Conservation (phyloP, 2,329 filamentous ascomycete genomes). For the Colletotrichum euphorbiae region DNA sequence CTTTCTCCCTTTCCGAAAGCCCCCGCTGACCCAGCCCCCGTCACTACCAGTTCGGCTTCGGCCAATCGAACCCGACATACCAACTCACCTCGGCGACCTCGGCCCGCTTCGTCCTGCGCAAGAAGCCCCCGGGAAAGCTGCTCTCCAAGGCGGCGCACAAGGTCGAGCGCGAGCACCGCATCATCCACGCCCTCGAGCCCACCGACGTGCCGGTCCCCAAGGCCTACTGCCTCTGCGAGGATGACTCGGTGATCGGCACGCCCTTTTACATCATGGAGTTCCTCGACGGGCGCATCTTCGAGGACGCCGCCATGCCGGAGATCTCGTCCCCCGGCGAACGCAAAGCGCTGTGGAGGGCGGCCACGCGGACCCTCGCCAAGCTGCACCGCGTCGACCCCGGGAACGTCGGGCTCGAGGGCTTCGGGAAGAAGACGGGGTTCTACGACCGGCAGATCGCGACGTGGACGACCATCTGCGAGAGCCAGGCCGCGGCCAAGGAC, state of each 20-base stretch:
- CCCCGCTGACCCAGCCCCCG: neutral
- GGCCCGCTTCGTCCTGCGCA: slow-evolving; percentile 87
- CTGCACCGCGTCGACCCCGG: slow-evolving; percentile 81
- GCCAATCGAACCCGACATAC: slow-evolving; percentile 98
- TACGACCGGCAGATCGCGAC: slow-evolving; percentile 89
- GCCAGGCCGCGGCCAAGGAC: slow-evolving; percentile 81
- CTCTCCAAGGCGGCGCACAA: slow-evolving; percentile 95
- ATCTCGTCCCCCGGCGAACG: slow-evolving; percentile 74
- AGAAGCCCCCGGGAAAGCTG: slow-evolving; percentile 96
- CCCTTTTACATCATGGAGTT: slow-evolving; percentile 99
- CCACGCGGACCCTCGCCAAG: slow-evolving; percentile 83
- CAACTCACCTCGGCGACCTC: slow-evolving; percentile 81
- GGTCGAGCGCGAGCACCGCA: slow-evolving; percentile 94
- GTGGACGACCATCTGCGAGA: slow-evolving; percentile 80
- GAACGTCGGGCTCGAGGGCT: slow-evolving; percentile 75
- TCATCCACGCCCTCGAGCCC: slow-evolving; percentile 82
- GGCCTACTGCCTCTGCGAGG: slow-evolving; percentile 87
- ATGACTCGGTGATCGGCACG: slow-evolving; percentile 82
- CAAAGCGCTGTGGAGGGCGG: slow-evolving; percentile 85
- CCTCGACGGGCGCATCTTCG: slow-evolving; percentile 91
- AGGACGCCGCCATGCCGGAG: slow-evolving; percentile 84
- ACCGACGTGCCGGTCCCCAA: slow-evolving; percentile 90
- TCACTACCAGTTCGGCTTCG: slow-evolving; percentile 83
- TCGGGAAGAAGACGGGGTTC: slow-evolving; percentile 81
- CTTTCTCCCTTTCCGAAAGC: neutral